phyloP scores from a whole-genome alignment of 2,329 filamentous ascomycete species.

The Ascochyta rabiei region DNA sequence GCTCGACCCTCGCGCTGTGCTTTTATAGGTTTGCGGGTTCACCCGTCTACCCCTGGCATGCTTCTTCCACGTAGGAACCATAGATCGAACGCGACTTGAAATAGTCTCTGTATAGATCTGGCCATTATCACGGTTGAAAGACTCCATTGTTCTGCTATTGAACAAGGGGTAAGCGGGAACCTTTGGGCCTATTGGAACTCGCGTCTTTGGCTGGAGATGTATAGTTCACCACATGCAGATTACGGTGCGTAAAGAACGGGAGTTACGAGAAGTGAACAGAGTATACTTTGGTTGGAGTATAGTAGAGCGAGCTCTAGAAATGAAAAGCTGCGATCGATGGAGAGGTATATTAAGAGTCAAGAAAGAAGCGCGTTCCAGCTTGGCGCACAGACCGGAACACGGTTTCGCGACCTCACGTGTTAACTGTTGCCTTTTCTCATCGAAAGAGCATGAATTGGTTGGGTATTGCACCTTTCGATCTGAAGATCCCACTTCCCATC shows the following conservation, averaged over 20 bases:
- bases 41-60: not conserved
- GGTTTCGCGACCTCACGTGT: conserved; percentile 2
- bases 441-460: not conserved
- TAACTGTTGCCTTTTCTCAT: not conserved
- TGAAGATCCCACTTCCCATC: not conserved
- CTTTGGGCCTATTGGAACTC: not conserved
- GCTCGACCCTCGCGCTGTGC: not conserved
- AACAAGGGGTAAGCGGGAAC: not conserved
- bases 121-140: conserved; percentile 4
- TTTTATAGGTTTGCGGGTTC: not conserved
- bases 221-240: not conserved
- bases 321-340: not conserved
- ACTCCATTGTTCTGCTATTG: not conserved
- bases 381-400: conserved; percentile 9
- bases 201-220: not conserved
- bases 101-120: conserved; percentile 4
- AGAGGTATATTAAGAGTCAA: not conserved
- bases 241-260: not conserved
- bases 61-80: not conserved
- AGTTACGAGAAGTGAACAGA: not conserved
- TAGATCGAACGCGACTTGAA: not conserved
- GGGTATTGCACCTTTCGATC: conserved; percentile 2
- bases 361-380: not conserved
- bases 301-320: not conserved
- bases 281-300: not conserved